Base-by-base conservation (phyloP, 1,284 basidiomycete genomes). In the Marasmius tenuissimus region DNA sequence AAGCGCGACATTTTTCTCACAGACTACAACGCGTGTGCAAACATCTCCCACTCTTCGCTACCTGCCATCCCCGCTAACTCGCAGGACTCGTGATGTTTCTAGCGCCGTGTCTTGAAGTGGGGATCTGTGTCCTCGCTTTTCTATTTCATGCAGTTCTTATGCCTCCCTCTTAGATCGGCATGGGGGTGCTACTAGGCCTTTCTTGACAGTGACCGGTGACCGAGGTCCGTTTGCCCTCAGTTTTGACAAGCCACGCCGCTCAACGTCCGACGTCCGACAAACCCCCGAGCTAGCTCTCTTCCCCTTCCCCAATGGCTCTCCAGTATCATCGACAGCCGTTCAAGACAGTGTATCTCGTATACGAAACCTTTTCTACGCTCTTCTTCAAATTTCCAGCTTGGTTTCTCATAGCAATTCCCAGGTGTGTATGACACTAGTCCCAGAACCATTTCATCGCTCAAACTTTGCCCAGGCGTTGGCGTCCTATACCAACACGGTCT, bases 301-400 rank as follows among this genome's bases (percentile, higher is more conserved):
- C 14, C 5, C 16, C 9, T 37, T 14, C 52, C 9, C 12, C 52
- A 33, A 54, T 54, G 52, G 20, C 52, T 38, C 20, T 54, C 4
- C 27, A 54, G 16, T 54, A 54, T 38, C 52, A 18, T 38, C 52
- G 52, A n/a, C 81, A 82, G 65, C 80, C 81, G 11, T 61, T 77
- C 63, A 81, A 78, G 66, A 68, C 70, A 3, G 54, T 80, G 11
- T 82, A 79, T 65, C 60, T 84, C 22, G 64, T 71, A 6, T 81
- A 77, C 67, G 73, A 78, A 49, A 47, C 80, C 18, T 37, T 81
- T 14, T 64, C 70, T 22, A 78, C 76, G 1, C 49, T 80, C 16
- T 71, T 83, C 61, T 48, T 85, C 35, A 77, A 79, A 18, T 56
- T 84, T 55, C 85, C 85, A 1, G 66, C 79, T 56, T 85, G 85